phyloP scores from a whole-genome alignment of 805 yeast genomes.

The Kodamaea neixiangensis region DNA sequence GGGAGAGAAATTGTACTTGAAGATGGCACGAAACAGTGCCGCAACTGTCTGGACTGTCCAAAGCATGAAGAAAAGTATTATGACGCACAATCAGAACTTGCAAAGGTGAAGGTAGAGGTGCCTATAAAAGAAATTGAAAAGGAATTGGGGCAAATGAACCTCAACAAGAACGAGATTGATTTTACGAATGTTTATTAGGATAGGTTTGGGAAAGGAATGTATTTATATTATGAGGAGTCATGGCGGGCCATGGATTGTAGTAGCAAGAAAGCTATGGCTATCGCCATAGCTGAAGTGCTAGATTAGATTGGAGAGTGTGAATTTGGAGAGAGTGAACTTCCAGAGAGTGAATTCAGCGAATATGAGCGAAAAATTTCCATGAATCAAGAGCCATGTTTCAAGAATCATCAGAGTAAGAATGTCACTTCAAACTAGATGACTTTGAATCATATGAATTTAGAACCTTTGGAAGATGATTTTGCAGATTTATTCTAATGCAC shows the following conservation, averaged over 20 bases:
- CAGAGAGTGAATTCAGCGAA: too few species aligned
- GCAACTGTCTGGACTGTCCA: slow-evolving; percentile 34
- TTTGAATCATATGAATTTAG: too few species aligned
- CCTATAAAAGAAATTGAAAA: slow-evolving; percentile 5
- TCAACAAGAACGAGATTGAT: slow-evolving; percentile 8
- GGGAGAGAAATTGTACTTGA: slow-evolving; percentile 6
- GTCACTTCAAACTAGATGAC: too few species aligned
- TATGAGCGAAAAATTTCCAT: too few species aligned
- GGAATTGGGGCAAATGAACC: slow-evolving; percentile 3
- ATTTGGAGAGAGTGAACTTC: too few species aligned
- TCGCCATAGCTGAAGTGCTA: too few species aligned
- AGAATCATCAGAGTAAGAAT: too few species aligned
- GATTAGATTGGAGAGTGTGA: too few species aligned
- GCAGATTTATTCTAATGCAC: too few species aligned
- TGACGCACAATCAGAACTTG: slow-evolving; percentile 3
- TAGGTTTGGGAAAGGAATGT: background rate
- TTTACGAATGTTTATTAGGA: slow-evolving; percentile 8
- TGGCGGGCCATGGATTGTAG: background rate
- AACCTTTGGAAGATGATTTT: too few species aligned
- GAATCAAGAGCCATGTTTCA: too few species aligned
- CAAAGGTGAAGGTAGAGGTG: slow-evolving; percentile 14
- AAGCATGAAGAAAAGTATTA: slow-evolving; percentile 12
- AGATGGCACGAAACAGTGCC: slow-evolving; percentile 25
- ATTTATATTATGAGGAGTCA: background rate
- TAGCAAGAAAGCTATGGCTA: too few species aligned